A percentile compares a stretch with the other conserved stretches of the same genome.
phyloP scores from a whole-genome alignment of 371 early-diverging fungal species.

The Mucor saturninus region DNA sequence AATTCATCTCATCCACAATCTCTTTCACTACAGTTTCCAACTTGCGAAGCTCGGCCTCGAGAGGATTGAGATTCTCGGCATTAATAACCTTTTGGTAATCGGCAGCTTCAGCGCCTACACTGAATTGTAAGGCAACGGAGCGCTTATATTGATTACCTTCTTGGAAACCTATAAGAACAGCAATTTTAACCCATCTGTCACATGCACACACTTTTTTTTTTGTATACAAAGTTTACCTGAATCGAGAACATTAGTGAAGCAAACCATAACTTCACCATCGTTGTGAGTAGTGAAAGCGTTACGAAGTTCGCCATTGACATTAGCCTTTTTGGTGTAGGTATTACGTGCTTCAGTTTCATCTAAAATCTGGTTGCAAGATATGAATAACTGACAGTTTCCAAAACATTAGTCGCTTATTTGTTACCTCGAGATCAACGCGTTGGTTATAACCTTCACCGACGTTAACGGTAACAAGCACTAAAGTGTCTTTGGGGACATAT shows the following conservation, averaged over 20 bases:
- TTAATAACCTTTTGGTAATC: conserved; percentile 71
- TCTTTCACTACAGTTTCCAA: conserved; percentile 79
- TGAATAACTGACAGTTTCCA: background rate
- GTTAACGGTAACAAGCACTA: conserved; percentile 76
- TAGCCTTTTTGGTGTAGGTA: conserved; percentile 63
- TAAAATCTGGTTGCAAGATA: background rate
- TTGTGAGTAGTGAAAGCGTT: conserved; percentile 78
- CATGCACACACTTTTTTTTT: background rate
- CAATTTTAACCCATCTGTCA: background rate
- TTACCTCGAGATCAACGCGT: conserved; percentile 72
- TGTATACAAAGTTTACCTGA: conserved; percentile 48
- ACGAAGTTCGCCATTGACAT: conserved; percentile 57
- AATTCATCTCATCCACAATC: conserved; percentile 81
- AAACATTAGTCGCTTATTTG: background rate
- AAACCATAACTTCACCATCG: conserved; percentile 83
- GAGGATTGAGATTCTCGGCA: conserved; percentile 83
- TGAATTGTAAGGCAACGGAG: conserved; percentile 74
- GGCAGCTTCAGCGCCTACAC: conserved; percentile 86
- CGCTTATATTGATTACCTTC: conserved; percentile 62
- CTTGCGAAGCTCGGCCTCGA: conserved; percentile 85
- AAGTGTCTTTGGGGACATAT: conserved; percentile 71
- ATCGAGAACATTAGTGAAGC: conserved; percentile 84
- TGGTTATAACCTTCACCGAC: conserved; percentile 72
- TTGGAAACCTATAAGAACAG: conserved; percentile 53
- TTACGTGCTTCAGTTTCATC: conserved; percentile 68